phyloP scores from a whole-genome alignment of 2,329 filamentous ascomycete species.

The Cercospora zeina region DNA sequence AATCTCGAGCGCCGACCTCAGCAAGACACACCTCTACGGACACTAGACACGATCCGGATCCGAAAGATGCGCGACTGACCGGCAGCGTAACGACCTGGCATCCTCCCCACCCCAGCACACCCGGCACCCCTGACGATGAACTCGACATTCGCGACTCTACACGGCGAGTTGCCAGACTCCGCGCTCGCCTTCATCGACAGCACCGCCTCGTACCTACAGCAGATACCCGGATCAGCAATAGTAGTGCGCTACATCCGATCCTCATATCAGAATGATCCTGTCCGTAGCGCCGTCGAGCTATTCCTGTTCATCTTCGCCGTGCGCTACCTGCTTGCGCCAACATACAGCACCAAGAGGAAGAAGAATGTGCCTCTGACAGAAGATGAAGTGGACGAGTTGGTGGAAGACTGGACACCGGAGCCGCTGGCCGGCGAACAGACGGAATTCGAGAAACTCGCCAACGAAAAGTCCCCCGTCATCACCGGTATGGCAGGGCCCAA shows the following conservation, averaged over 20 bases:
- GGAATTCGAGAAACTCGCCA: constrained; percentile 73
- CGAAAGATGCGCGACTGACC: constrained; percentile 9
- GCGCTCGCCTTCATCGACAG: constrained; percentile 57
- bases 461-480: constrained; percentile 82
- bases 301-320: constrained; percentile 94
- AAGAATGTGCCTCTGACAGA: constrained; percentile 87
- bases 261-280: constrained; percentile 95
- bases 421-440: constrained; percentile 77
- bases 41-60: background rate
- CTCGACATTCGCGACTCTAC: constrained; percentile 30
- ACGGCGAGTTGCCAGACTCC: constrained; percentile 58
- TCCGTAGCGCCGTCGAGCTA: constrained; percentile 89
- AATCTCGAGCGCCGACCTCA: background rate
- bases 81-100: background rate
- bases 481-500: constrained; percentile 88
- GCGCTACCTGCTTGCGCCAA: constrained; percentile 85
- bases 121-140: constrained; percentile 22
- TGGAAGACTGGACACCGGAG: constrained; percentile 95
- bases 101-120: background rate
- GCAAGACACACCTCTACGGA: background rate
- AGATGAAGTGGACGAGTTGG: constrained; percentile 95
- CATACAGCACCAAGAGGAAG: constrained; percentile 87
- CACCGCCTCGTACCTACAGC: constrained; percentile 69
- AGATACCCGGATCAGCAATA: constrained; percentile 90
- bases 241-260: constrained; percentile 93